Conservation (phyloP, 139 green algal species). For the Chlorella sp. region DNA sequence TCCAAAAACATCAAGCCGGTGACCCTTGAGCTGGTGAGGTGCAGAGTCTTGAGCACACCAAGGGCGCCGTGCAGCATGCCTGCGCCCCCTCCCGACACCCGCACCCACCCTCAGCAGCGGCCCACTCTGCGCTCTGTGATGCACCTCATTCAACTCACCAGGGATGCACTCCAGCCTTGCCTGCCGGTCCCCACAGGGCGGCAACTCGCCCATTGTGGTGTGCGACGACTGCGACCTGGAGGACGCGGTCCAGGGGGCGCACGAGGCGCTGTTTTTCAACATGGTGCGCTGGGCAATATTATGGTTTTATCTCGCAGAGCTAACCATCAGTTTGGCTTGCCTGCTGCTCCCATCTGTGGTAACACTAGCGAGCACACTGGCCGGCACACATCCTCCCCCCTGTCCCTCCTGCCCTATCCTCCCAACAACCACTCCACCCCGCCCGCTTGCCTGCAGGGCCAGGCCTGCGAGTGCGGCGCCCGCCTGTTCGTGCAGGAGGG, state of each 20-base stretch:
- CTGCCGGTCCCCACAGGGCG: conserved; percentile 54
- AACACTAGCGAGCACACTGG: no score
- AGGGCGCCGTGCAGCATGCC: no score
- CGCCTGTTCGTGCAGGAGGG: conserved; percentile 33
- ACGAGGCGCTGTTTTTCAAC: conserved; percentile 37
- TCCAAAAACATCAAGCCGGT: conserved; percentile 27
- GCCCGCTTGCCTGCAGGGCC: background rate
- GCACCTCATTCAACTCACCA: no score
- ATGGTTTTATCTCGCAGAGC: no score
- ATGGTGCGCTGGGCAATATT: background rate
- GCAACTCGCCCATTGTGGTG: conserved; percentile 76
- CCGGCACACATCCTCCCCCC: background rate
- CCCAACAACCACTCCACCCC: no score
- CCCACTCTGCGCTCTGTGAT: no score
- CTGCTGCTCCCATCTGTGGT: no score
- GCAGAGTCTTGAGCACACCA: no score
- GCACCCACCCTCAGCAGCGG: no score
- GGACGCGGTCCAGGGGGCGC: conserved; percentile 4
- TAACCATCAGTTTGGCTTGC: no score
- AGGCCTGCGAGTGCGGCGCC: conserved; percentile 36
- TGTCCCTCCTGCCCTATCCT: background rate
- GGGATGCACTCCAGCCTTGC: no score
- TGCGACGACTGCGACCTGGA: conserved; percentile 30
- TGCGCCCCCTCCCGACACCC: no score
- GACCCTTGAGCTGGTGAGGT: conserved; percentile 66